Conservation (phyloP, 352 stramenopile species). For the Pythium dissotocum region DNA sequence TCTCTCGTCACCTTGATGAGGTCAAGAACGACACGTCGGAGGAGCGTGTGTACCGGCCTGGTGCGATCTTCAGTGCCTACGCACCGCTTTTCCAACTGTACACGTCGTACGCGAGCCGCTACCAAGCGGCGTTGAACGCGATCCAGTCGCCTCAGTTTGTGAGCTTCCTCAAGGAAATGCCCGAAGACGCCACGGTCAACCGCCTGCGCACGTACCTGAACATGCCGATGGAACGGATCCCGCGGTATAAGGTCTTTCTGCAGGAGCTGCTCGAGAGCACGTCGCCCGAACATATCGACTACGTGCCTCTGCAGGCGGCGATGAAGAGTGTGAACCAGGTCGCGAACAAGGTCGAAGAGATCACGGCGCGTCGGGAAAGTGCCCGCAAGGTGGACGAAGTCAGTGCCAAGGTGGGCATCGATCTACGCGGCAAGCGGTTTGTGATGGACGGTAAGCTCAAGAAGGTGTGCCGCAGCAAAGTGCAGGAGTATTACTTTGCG, state of each 20-base stretch:
- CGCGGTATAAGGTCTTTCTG: constrained; percentile 82
- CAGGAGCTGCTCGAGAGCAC: constrained; percentile 76
- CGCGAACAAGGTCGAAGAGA: constrained; percentile 78
- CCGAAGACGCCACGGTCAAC: constrained; percentile 58
- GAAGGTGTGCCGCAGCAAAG: constrained; percentile 86
- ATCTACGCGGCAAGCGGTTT: constrained; percentile 63
- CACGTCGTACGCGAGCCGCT: constrained; percentile 80
- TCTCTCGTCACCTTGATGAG: constrained; percentile 77
- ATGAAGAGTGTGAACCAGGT: constrained; percentile 79
- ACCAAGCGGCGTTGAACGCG: constrained; percentile 64
- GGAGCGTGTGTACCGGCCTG: constrained; percentile 34
- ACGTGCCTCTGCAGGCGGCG: constrained; percentile 61
- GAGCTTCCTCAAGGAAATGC: constrained; percentile 71
- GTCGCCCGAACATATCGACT: constrained; percentile 70
- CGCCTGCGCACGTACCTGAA: constrained; percentile 78
- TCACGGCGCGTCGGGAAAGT: constrained; percentile 73
- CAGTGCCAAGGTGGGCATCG: constrained; percentile 62
- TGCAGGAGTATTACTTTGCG: constrained; percentile 85
- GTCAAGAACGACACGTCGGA: constrained; percentile 38
- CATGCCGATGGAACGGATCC: constrained; percentile 87
- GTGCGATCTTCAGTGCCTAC: constrained; percentile 87
- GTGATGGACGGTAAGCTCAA: constrained; percentile 75
- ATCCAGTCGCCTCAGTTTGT: constrained; percentile 79
- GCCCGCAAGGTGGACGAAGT: constrained; percentile 61
- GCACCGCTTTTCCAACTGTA: constrained; percentile 85